Conservation (phyloP, 139 green algal species). For the Raphidocelis subcapitata region DNA sequence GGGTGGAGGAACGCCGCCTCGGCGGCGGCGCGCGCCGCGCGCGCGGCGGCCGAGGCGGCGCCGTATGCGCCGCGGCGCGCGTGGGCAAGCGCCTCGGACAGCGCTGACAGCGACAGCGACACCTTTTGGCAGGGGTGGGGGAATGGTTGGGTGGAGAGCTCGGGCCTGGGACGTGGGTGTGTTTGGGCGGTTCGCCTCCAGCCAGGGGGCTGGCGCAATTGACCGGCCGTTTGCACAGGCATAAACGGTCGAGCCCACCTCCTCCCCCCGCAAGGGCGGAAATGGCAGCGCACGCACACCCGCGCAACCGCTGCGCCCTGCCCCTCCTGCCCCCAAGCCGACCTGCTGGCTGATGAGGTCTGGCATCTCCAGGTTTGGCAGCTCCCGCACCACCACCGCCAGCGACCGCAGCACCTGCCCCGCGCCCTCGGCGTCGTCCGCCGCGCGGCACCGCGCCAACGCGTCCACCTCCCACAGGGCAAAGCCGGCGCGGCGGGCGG, state of each 20-base stretch:
- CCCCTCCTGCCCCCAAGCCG: too few relatives aligned
- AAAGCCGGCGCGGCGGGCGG: conserved; percentile 6
- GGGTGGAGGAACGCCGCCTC: conserved; percentile 59
- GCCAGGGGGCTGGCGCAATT: too few relatives aligned
- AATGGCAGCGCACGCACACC: too few relatives aligned
- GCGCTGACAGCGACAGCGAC: background rate
- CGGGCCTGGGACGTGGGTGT: too few relatives aligned
- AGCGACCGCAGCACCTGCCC: conserved; percentile 36
- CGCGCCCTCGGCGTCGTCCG: conserved; percentile 16
- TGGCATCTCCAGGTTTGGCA: conserved; percentile 61
- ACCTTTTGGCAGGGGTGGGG: background rate
- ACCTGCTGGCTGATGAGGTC: conserved; percentile 53
- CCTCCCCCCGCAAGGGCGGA: too few relatives aligned
- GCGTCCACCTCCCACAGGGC: conserved; percentile 45
- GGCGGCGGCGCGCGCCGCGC: conserved; percentile 21
- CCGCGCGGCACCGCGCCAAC: conserved; percentile 15
- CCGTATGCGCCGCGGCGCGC: conserved; percentile 7
- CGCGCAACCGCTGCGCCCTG: too few relatives aligned
- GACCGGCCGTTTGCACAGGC: too few relatives aligned
- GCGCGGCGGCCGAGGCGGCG: conserved; percentile 10
- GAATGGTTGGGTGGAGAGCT: background rate
- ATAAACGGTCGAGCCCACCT: too few relatives aligned
- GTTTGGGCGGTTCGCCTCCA: too few relatives aligned
- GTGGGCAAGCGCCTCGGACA: background rate
- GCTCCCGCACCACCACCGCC: conserved; percentile 28